A percentile compares a stretch with the other conserved stretches of the same genome.
Conservation (phyloP, 1,284 basidiomycete genomes). For the Ganoderma lucidum region DNA sequence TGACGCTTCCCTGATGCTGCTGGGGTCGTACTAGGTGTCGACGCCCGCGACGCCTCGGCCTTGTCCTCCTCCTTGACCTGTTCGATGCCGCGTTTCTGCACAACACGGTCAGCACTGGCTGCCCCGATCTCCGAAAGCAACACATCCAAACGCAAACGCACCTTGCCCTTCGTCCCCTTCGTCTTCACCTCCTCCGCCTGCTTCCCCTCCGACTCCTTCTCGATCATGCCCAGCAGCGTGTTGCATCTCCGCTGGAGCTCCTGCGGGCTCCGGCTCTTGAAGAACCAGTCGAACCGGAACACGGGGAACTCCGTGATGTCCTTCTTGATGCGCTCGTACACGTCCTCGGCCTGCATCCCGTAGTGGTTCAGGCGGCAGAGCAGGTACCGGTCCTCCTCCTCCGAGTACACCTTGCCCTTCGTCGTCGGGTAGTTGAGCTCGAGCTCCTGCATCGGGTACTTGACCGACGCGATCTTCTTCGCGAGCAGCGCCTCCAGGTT, state of each 20-base stretch:
- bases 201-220: conserved; percentile 84
- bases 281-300: conserved; percentile 99
- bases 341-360: conserved; percentile 91
- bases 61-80: conserved; percentile 67
- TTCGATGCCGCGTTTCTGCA: conserved; percentile 72
- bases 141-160: conserved; percentile 44
- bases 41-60: conserved; percentile 61
- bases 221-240: conserved; percentile 90
- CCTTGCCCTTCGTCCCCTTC: conserved; percentile 67
- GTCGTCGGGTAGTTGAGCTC: conserved; percentile 95
- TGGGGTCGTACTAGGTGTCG: conserved; percentile 59
- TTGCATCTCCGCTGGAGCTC: conserved; percentile 92
- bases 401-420: conserved; percentile 95
- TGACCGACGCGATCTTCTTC: conserved; percentile 84
- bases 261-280: conserved; percentile 93
- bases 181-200: conserved; percentile 72
- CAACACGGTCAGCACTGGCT: not conserved
- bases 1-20: conserved; percentile 51
- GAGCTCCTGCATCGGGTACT: conserved; percentile 94
- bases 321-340: conserved; percentile 95
- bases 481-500: conserved; percentile 82
- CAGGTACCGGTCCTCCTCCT: conserved; percentile 97
- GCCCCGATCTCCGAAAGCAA: not conserved
- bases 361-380: conserved; percentile 93
- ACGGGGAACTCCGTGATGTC: conserved; percentile 96